Conservation (phyloP, 441 rosid genomes). For the Arabidopsis hybrid region DNA sequence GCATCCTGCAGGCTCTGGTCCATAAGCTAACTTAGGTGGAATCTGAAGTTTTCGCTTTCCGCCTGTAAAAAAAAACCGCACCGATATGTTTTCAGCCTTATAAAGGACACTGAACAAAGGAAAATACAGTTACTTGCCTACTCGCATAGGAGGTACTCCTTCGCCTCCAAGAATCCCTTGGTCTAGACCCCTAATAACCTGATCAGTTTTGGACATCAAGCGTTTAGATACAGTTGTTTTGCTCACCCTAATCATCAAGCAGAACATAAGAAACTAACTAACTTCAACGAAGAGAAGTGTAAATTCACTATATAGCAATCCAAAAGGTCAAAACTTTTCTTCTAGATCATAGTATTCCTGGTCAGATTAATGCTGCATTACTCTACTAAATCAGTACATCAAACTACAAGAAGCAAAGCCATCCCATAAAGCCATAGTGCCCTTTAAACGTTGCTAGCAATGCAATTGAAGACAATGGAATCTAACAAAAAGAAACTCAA, state of each 20-base stretch:
- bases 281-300: background rate
- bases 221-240: background rate
- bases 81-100: conserved; percentile 9
- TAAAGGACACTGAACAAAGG: background rate
- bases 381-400: background rate
- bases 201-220: conserved; percentile 15
- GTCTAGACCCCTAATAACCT: conserved; percentile 82
- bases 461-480: background rate
- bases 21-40: conserved; percentile 89
- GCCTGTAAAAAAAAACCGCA: conserved; percentile 50
- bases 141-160: conserved; percentile 86
- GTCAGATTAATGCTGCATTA: background rate
- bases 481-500: background rate
- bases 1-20: conserved; percentile 98
- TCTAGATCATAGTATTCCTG: background rate
- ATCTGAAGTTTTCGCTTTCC: conserved; percentile 87
- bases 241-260: background rate
- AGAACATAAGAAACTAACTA: background rate
- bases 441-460: conserved; percentile 14
- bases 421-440: background rate
- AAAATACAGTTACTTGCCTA: conserved; percentile 52
- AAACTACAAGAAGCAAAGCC: background rate
- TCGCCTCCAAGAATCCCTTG: conserved; percentile 85
- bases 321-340: conserved; percentile 7
- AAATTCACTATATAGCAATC: background rate